Percentiles rank a stretch among this genome's conserved stretches.
Conservation (phyloP, 1,284 basidiomycete genomes). For the Meripilus lineatus region DNA sequence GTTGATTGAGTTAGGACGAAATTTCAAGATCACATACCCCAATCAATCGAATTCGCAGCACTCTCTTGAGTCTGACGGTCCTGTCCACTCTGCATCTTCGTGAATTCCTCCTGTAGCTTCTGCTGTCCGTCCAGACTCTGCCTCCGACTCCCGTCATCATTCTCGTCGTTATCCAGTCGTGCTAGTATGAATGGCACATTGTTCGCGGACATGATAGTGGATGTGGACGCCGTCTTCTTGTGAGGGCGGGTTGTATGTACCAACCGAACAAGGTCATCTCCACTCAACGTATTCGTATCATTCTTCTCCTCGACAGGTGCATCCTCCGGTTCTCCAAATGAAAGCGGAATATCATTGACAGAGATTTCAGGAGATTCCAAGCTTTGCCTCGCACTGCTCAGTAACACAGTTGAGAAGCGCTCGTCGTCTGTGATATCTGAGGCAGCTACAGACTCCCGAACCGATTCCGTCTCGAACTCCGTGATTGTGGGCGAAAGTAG, state of each 20-base stretch:
- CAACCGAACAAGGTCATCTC: constrained; percentile 13
- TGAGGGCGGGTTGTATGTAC: constrained; percentile 31
- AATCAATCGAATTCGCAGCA: constrained; percentile 48
- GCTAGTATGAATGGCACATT: constrained; percentile 48
- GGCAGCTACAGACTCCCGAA: constrained; percentile 41
- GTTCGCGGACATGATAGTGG: constrained; percentile 49
- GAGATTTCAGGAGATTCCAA: constrained; percentile 19
- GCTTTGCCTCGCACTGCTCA: constrained; percentile 33
- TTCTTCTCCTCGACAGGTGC: constrained; percentile 17
- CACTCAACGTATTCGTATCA: constrained; percentile 23
- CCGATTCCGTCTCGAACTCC: constrained; percentile 17
- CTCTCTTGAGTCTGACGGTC: constrained; percentile 32
- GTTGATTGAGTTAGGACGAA: constrained; percentile 7
- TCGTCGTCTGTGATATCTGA: constrained; percentile 65
- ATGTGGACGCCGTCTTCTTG: constrained; percentile 59
- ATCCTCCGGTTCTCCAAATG: constrained; percentile 18
- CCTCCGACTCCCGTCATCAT: constrained; percentile 31
- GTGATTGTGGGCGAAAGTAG: constrained; percentile 36
- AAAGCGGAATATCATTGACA: constrained; percentile 6
- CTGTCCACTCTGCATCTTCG: constrained; percentile 45
- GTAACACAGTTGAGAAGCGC: constrained; percentile 50
- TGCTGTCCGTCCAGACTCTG: constrained; percentile 59
- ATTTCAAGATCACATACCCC: constrained; percentile 41
- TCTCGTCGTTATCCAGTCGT: constrained; percentile 42
- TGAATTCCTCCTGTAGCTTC: constrained; percentile 67